Evolutionary conservation across 495 filamentous ascomycete species (phyloP).

Genomic region (Annulohypoxylon stygium): DNA sequence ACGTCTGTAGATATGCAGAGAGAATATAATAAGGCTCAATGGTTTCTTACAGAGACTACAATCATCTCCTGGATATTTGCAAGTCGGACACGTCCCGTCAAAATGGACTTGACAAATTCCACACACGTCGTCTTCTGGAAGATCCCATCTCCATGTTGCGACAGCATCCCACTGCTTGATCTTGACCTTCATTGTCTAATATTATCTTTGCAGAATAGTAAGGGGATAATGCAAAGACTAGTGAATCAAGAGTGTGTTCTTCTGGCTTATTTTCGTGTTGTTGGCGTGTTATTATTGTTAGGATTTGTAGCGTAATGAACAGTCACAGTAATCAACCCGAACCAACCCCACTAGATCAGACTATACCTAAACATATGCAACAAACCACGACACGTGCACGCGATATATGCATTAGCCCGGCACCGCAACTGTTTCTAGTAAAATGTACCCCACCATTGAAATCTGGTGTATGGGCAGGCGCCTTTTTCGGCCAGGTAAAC

Average conservation of each 20-base stretch:
- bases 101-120: conserved; percentile 99
- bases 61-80: conserved; percentile 97
- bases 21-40: conserved; percentile 5
- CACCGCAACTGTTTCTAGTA: conserved; percentile 28
- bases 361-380: conserved; percentile 1
- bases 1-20: background rate
- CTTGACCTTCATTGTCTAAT: conserved; percentile 84
- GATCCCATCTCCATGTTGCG: conserved; percentile 97
- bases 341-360: conserved; percentile 5
- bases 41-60: conserved; percentile 82
- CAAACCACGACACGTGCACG: conserved; percentile 6
- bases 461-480: conserved; percentile 24
- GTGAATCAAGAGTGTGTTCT: background rate
- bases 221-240: background rate
- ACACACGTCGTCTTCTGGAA: conserved; percentile 97
- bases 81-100: conserved; percentile 96
- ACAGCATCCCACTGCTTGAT: conserved; percentile 94
- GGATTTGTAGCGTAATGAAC: conserved; percentile 7
- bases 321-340: conserved; percentile 19
- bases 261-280: conserved; percentile 8
- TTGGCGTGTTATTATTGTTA: conserved; percentile 14
- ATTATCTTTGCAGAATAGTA: background rate
- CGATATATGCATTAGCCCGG: conserved; percentile 19
- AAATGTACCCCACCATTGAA: conserved; percentile 40
- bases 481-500: conserved; percentile 28